Percentiles rank a stretch among this genome's conserved stretches.
Evolutionary conservation across 2,329 filamentous ascomycete genomes (phyloP).

Genomic region (Shiraia sp.): DNA sequence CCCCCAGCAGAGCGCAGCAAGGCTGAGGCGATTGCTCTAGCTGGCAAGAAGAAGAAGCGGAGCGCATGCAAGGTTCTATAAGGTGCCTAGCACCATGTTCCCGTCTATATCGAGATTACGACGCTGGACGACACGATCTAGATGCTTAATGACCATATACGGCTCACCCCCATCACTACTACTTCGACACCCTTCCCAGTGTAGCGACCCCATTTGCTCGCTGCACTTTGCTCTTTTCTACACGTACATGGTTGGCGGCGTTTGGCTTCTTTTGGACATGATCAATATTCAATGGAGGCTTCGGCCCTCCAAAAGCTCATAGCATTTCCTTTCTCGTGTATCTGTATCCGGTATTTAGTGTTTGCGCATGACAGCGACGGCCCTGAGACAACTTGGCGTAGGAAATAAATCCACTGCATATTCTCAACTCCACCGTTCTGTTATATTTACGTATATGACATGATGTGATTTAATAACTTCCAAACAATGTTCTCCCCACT

Average conservation of each 20-base stretch:
- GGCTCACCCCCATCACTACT: conserved; percentile 29
- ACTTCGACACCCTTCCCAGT: not conserved
- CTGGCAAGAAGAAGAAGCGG: conserved; percentile 45
- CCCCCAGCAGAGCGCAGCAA: conserved; percentile 19
- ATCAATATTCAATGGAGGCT: conserved; percentile 18
- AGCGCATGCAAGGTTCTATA: conserved; percentile 47
- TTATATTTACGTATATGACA: too few species aligned
- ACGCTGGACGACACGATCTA: conserved; percentile 47
- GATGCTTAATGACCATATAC: conserved; percentile 43
- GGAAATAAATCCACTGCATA: conserved; percentile 23
- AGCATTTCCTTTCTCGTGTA: conserved; percentile 32
- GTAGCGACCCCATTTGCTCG: conserved; percentile 2
- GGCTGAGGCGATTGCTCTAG: conserved; percentile 28
- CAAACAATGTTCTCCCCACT: not conserved
- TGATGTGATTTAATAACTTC: too few species aligned
- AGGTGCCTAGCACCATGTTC: conserved; percentile 17
- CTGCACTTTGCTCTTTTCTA: conserved; percentile 14
- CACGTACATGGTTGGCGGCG: conserved; percentile 31
- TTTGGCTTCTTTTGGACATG: conserved; percentile 23
- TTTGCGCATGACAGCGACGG: conserved; percentile 12
- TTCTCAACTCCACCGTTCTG: conserved; percentile 6
- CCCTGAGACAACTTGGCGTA: conserved; percentile 10
- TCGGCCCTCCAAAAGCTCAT: conserved; percentile 19
- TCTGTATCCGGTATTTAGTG: conserved; percentile 43
- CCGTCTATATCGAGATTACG: conserved; percentile 40